Base-by-base conservation (phyloP, 345 rosid species). In the Moricandia moricandioides region DNA sequence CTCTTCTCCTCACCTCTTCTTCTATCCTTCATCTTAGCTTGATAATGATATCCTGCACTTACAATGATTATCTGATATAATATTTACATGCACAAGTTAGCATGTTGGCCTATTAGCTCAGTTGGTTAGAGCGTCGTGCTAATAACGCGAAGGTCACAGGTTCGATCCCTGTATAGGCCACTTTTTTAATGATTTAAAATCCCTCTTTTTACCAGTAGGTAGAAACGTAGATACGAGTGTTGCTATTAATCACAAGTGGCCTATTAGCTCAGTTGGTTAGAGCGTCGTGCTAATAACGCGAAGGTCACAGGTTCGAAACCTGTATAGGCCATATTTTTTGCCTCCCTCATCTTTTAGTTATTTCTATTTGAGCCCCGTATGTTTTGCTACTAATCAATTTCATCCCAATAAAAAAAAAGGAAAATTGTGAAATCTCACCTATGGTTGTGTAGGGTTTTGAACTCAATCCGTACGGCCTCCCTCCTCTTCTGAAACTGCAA, bases 201-300 rank as follows among this genome's bases (percentile, higher is more conserved):
- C 29, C 29, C 29, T n/a, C n/a, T n/a, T n/a, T n/a, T n/a, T n/a
- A n/a, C n/a, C n/a, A n/a, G n/a, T n/a, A n/a, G n/a, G n/a, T n/a
- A n/a, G n/a, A n/a, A n/a, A n/a, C n/a, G n/a, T n/a, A n/a, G n/a
- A n/a, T n/a, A n/a, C n/a, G n/a, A n/a, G n/a, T n/a, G n/a, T n/a
- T n/a, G n/a, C n/a, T n/a, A n/a, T n/a, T n/a, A n/a, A n/a, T n/a
- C n/a, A n/a, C n/a, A n/a, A n/a, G n/a, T 14, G 75, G 70, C 86
- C 84, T 83, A 81, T 86, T 83, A 84, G 86, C 86, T 89, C 85
- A 85, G 97, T 2, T 87, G 93, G 96, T 88, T 88, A 91, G 89
- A 89, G 91, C 87, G 93, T 89, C 88, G 90, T 88, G 93, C 89
- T 88, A 91, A 87, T 89, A 84, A 91, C 92, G 97, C 93, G 83